Conservation (phyloP, 306 rosid genomes). For the Abrus pulchellus region DNA sequence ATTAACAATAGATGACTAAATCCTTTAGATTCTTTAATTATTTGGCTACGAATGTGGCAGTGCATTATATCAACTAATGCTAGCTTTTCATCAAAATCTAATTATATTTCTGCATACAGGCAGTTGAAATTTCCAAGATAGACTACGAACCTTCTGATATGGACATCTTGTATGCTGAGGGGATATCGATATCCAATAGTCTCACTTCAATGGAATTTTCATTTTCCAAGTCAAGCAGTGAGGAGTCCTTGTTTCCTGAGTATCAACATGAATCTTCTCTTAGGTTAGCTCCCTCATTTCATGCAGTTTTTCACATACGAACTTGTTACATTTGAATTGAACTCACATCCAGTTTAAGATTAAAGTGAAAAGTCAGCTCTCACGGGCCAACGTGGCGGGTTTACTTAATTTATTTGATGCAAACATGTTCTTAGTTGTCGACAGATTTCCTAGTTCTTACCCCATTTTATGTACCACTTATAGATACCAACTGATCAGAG, state of each 20-base stretch:
- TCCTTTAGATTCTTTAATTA: neutral
- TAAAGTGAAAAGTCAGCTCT: neutral
- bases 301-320: neutral
- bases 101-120: conserved; percentile 57
- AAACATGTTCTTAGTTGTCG: neutral
- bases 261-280: conserved; percentile 62
- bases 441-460: conserved; percentile 36
- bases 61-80: conserved; percentile 25
- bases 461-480: neutral
- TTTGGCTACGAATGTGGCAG: conserved; percentile 37
- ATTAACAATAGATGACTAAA: neutral
- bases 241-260: conserved; percentile 48
- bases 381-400: neutral
- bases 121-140: conserved; percentile 75
- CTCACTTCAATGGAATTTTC: conserved; percentile 70
- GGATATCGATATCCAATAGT: conserved; percentile 71
- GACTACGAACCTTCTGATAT: conserved; percentile 78
- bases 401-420: neutral
- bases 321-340: conserved; percentile 9
- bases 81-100: conserved; percentile 25
- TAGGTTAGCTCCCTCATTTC: conserved; percentile 56
- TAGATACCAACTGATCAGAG: conserved; percentile 79
- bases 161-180: conserved; percentile 87
- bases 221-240: conserved; percentile 57
- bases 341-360: neutral